phyloP scores from a whole-genome alignment of 495 filamentous ascomycete species.

The Neurospora terricola region DNA sequence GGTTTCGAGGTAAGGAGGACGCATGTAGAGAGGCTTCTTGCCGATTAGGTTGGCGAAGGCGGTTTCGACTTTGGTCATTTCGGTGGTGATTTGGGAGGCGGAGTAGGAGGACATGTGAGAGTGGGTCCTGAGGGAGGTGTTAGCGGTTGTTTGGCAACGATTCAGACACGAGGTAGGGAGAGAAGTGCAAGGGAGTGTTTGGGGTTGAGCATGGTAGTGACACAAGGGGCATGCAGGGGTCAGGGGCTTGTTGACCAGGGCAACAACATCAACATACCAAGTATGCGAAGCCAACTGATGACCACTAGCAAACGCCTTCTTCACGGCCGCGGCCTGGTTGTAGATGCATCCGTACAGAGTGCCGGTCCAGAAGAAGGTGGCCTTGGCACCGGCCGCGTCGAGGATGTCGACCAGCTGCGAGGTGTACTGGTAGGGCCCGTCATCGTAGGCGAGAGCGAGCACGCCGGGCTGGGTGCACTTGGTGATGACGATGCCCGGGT shows the following conservation, averaged over 20 bases:
- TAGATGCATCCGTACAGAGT: slow-evolving; percentile 50
- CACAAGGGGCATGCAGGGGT: not conserved
- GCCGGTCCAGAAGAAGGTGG: slow-evolving; percentile 47
- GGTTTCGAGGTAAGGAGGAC: slow-evolving; percentile 42
- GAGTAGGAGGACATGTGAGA: slow-evolving; percentile 33
- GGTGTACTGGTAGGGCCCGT: slow-evolving; percentile 64
- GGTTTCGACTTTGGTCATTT: slow-evolving; percentile 42
- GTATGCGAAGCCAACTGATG: slow-evolving; percentile 44
- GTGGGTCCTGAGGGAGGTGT: slow-evolving; percentile 26
- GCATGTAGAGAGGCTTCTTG: slow-evolving; percentile 43
- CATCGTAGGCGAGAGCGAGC: slow-evolving; percentile 55
- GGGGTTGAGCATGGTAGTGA: not conserved
- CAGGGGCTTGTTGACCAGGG: not conserved
- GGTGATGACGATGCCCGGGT: slow-evolving; percentile 29
- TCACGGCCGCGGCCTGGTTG: slow-evolving; percentile 35
- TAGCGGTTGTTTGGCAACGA: not conserved
- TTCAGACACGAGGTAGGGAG: too few species aligned
- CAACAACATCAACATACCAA: slow-evolving; percentile 22
- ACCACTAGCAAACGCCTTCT: slow-evolving; percentile 37
- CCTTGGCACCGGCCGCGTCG: slow-evolving; percentile 48
- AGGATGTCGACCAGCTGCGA: slow-evolving; percentile 55
- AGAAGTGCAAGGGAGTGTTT: not conserved
- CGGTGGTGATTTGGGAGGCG: slow-evolving; percentile 28
- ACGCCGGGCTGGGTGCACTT: slow-evolving; percentile 32
- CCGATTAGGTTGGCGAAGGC: slow-evolving; percentile 45